Base-by-base conservation (phyloP, 2,329 filamentous ascomycete genomes). In the Nemania bipapillata region DNA sequence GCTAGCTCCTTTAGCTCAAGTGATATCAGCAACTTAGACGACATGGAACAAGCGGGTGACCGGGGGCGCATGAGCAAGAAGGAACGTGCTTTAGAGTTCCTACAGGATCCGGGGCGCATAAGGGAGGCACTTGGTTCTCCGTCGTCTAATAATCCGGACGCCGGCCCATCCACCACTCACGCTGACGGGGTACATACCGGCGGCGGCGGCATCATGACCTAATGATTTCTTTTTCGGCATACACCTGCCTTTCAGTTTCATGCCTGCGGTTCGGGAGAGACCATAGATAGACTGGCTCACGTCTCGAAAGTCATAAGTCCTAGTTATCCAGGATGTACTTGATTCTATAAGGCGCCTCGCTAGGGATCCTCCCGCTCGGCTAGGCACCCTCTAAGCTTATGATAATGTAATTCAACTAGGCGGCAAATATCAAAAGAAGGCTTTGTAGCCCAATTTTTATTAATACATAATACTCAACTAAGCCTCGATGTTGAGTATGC, bases 11-110 rank as follows among this genome's bases (percentile, higher is more conserved):
- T 87, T 70, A 87, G 86, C 76, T 87, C 86, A 2, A 83, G 81
- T 35, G 82, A 83, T 35, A 83, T 87, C 78, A 86, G 84, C 72
- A 81, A 85, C 49, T 78, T 89, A n/a, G 80, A 84, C 6, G 78
- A 81, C 20, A 78, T 85, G 53, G 83, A 84, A 45, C 73, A 72
- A 3, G 77, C 77, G 2, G 81, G 79, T 71, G 81, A 83, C 4
- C 45, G 60, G 53, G 72, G 71, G 55, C 73, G 78, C 60, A 84
- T 82, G 80, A 87, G 84, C 68, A 87, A 86, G 77, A 84, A 81
- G 71, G 86, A 89, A 77, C 80, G 80, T 53, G 85, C 83, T 1
- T 81, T 82, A 72, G 85, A 86, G 3, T 80, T 84, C 0, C 54
- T 88, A 2, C 85, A 86, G 75, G 82, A 87, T 60, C 86, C 86